Percentiles rank a stretch among this genome's conserved stretches.
Evolutionary conservation across 2,329 filamentous ascomycete species (phyloP).

Genomic region (Fusarium illudens): DNA sequence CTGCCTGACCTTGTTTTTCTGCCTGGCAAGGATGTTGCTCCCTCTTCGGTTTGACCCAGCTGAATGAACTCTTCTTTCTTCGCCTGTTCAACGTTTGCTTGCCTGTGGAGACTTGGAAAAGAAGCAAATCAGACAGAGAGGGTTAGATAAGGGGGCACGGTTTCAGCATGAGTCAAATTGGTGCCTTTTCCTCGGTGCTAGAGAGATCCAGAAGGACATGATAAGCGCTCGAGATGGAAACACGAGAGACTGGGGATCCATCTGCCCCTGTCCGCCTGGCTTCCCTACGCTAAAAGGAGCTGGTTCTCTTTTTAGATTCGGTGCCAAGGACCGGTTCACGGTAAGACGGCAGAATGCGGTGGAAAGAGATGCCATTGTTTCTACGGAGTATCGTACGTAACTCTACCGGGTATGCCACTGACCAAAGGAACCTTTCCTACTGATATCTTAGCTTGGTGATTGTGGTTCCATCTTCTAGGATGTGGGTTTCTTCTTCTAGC

Average conservation of each 20-base stretch:
- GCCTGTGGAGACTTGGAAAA: not conserved
- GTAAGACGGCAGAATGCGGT: not conserved
- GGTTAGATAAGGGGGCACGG: not conserved
- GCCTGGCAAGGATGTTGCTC: not conserved
- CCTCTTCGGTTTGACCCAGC: not conserved
- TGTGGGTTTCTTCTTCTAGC: constrained; percentile 67
- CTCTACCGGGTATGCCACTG: too few relatives aligned
- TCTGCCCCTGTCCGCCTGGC: not conserved
- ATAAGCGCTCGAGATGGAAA: not conserved
- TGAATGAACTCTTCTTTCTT: not conserved
- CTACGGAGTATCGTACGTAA: not conserved
- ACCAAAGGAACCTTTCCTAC: not conserved
- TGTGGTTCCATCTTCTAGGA: constrained; percentile 71
- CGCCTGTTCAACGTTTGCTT: not conserved
- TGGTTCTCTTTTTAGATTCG: not conserved
- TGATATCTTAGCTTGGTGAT: constrained; percentile 63
- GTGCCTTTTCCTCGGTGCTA: not conserved
- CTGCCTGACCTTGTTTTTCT: too few relatives aligned
- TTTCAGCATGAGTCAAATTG: not conserved
- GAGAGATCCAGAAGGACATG: not conserved
- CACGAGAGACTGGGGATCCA: not conserved
- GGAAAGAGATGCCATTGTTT: not conserved
- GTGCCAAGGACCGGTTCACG: not conserved
- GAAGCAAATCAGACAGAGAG: not conserved
- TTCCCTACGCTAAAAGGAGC: not conserved